Base-by-base conservation (phyloP, 169 alveolate species). In the Cyclospora cayetanensis region DNA sequence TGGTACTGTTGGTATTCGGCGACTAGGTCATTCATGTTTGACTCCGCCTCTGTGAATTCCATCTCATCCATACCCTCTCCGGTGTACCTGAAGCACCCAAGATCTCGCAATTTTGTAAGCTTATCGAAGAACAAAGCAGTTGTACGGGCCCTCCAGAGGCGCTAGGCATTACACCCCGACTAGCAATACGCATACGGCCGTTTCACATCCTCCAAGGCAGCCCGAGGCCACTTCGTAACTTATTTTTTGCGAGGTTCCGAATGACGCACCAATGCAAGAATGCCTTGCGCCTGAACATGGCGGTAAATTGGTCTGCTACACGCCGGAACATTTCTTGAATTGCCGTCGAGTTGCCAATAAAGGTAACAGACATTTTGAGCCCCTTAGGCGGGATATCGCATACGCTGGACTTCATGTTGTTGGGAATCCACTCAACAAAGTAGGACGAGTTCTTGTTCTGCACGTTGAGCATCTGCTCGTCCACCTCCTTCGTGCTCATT, bases 31-130 rank as follows among this genome's bases (percentile, higher is more conserved):
- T 98, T 98, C 99, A 98, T 97, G 97, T 99, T 99, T 68, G 98
- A 95, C 92, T 98, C 99, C 63, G 99, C 99, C 94, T 99, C 99
- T 39, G 99, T 98, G 97, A 98, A 98, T 93, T 99, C 99, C 99
- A 98, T 98, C 95, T 98, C 99, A 96, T 98, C 99, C 99, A 99
- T 98, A 70, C 99, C 99, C 95, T 98, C 99, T 35, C 99, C 99
- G 37, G 99, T 98, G 96, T 98, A 72, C 82, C 80, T 83, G 77
- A 15, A 29, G n/a, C n/a, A n/a, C n/a, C n/a, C n/a, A n/a, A n/a
- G n/a, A n/a, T n/a, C n/a, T n/a, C n/a, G n/a, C n/a, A n/a, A n/a
- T n/a, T n/a, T n/a, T n/a, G n/a, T n/a, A n/a, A n/a, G n/a, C n/a
- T n/a, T n/a, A n/a, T n/a, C n/a, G n/a, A n/a, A n/a, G n/a, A n/a